Base-by-base conservation (phyloP, 1,139 yeast species). In the Pichia terricola region DNA sequence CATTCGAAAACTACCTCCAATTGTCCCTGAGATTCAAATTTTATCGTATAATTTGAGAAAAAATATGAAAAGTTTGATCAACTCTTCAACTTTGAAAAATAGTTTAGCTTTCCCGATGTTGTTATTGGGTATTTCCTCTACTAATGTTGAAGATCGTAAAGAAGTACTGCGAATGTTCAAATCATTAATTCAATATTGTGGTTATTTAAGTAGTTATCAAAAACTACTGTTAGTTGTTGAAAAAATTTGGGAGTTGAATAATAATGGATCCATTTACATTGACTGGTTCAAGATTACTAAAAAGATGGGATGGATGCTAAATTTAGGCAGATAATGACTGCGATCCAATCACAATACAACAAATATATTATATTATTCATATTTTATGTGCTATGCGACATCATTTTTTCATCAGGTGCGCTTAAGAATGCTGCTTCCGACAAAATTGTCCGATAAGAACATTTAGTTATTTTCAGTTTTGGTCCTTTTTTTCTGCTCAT, bases 61-160 rank as follows among this genome's bases (percentile, higher is more conserved):
- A 16, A 75, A 73, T 51, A 61, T 72, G 2, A 49, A 48, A 34
- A 40, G 50, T 27, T 26, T 55, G 8, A 53, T 73, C 10, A 54
- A 71, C 10, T 72, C 67, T 0, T 61, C 73, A 1, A 66, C 71
- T 3, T 71, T 72, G 28, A 74, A 72, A 51, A 69, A 75, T 11
- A 68, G 73, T 11, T 57, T 74, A 11, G 75, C 70, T 11, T 73
- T 74, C 44, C 79, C 79, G 0, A 59, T 72, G 42, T 69, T 74
- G 45, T 69, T 74, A 26, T 65, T 75, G 2, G 78, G 78, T 3
- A 65, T 72, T 10, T 74, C 71, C 50, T 67, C 75, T 52, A 68
- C 68, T 7, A 62, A 70, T 0, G 53, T 53, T 8, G 54, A 52
- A 27, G 74, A 70, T 43, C 61, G 72, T 33, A 55, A 53, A 22